These are phyloP conservation scores for Pseudopithomyces maydicus DNA, from an alignment of 2,329 filamentous ascomycete genomes.

Conservation along the genomic window DNA sequence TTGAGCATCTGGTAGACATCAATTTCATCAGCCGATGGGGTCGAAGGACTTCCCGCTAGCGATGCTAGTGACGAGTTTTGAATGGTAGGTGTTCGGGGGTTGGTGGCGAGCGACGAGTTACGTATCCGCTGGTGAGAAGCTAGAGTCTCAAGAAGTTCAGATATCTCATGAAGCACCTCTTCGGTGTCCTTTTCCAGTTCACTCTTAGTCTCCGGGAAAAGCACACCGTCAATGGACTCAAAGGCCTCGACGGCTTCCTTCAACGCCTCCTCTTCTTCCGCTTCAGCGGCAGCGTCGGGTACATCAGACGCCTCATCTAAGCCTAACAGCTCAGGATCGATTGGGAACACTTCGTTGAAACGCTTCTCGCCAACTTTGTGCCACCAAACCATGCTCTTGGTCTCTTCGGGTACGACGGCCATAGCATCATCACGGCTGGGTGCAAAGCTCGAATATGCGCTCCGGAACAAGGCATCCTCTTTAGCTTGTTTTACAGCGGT, in stretches of 20 bases:
- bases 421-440: slow-evolving; percentile 75
- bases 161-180: slow-evolving; percentile 74
- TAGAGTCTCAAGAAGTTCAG: slow-evolving; percentile 76
- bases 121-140: slow-evolving; percentile 80
- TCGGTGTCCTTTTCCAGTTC: slow-evolving; percentile 66
- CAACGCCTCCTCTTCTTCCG: slow-evolving; percentile 43
- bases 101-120: slow-evolving; percentile 69
- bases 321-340: slow-evolving; percentile 50
- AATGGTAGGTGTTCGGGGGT: slow-evolving; percentile 67
- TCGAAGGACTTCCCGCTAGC: slow-evolving; percentile 62
- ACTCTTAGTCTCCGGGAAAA: slow-evolving; percentile 38
- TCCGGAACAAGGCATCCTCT: slow-evolving; percentile 75
- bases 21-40: slow-evolving; percentile 65
- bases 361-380: slow-evolving; percentile 69
- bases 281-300: slow-evolving; percentile 39
- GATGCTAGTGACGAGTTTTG: slow-evolving; percentile 68
- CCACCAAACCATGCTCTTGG: slow-evolving; percentile 77
- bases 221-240: slow-evolving; percentile 32
- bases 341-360: slow-evolving; percentile 68
- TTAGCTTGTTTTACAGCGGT: slow-evolving; percentile 61
- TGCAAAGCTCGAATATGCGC: slow-evolving; percentile 80
- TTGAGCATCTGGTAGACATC: slow-evolving; percentile 74
- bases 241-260: slow-evolving; percentile 46
- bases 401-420: slow-evolving; percentile 70
- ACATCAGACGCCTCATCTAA: slow-evolving; percentile 45